phyloP scores from a whole-genome alignment of 176 grass and related monocot genomes.

The Ensete ventricosum region DNA sequence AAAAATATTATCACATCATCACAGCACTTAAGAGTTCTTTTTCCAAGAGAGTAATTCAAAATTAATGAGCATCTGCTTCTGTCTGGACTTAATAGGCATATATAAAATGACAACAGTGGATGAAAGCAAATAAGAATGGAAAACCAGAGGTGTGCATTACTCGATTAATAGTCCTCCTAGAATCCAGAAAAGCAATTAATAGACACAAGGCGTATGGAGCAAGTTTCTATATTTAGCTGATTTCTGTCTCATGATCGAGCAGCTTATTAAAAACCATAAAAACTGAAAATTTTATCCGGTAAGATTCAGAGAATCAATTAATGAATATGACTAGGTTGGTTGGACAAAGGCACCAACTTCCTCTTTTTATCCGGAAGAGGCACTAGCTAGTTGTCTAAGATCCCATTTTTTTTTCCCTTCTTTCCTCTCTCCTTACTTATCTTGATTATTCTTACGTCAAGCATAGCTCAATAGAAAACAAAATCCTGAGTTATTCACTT shows the following conservation, averaged over 20 bases:
- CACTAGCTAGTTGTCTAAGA: too few relatives aligned
- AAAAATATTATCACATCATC: neutral
- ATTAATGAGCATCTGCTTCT: too few relatives aligned
- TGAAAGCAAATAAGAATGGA: neutral
- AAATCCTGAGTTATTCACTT: too few relatives aligned
- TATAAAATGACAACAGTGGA: too few relatives aligned
- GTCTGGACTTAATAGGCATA: neutral
- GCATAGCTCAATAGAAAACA: too few relatives aligned
- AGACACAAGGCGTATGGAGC: neutral
- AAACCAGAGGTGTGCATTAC: neutral
- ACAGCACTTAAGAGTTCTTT: conserved; percentile 25
- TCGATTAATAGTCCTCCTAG: too few relatives aligned
- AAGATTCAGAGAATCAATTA: neutral
- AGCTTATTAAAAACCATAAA: too few relatives aligned
- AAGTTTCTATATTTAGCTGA: neutral
- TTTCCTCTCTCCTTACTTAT: too few relatives aligned
- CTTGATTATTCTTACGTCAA: too few relatives aligned
- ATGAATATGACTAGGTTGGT: neutral
- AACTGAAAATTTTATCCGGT: too few relatives aligned
- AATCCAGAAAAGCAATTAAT: too few relatives aligned
- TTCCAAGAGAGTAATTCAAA: neutral
- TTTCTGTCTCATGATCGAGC: neutral
- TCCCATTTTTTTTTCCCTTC: too few relatives aligned
- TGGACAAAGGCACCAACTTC: neutral
- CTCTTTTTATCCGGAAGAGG: neutral